Base-by-base conservation (phyloP, 129 eudicot genomes). In the Gnaphalium uliginosum region DNA sequence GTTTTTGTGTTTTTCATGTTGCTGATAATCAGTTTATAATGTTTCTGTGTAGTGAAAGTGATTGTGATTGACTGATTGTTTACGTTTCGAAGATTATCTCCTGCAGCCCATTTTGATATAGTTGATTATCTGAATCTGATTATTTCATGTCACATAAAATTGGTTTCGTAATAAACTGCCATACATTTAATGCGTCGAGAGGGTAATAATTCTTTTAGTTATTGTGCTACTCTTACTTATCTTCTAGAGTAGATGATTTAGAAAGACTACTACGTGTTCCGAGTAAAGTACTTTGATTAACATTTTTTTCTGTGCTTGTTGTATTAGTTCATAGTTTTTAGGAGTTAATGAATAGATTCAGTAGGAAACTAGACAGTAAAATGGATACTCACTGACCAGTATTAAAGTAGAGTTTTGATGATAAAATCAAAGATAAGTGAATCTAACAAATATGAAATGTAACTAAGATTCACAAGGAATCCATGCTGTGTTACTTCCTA, bases 371-470 rank as follows among this genome's bases (percentile, higher is more conserved):
- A 9, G 50, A 10, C 10, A 41, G 50, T 41, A 41, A 41, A 41
- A 41, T 41, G 50, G 50, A 9, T 41, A 41, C 10, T 9, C 0
- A 41, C 10, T 41, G 1, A 43, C 51, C 18, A 43, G 51, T 43
- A 11, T 43, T 43, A 14, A 43, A 43, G 51, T 14, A 43, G 4
- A 25, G 24, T 3, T 66, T 18, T 48, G 64, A 66, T 51, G 63
- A 65, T 61, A 64, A 39, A 6, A 5, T 64, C 54, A 32, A 30
- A 73, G 77, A 35, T 58, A 35, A 30, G 67, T 46, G 27, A 39
- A 76, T 37, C 27, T 50, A 41, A 32, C 53, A 54, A 23, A 8
- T 50, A 43, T n/a, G 71, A 66, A 64, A 17, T 1, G 13, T 3
- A 15, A 43, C 50, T 19, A 48, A 19, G 23, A 48, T 15, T 18